Evolutionary conservation across 768 basidiomycete species (phyloP).

Genomic region (Lactarius deliciosus): DNA sequence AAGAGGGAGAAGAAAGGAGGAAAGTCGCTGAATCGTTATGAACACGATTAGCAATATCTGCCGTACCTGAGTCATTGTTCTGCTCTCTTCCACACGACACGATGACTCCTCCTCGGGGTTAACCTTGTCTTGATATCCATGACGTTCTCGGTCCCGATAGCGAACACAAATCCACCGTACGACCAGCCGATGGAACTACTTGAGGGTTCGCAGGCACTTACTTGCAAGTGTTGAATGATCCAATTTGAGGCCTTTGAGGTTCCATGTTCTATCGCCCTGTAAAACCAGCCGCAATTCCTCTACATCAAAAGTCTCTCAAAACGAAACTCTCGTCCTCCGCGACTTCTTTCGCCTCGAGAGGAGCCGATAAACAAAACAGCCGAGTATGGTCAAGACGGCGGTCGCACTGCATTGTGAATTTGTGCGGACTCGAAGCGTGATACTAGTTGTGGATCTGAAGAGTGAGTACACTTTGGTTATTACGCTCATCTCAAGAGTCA

Average conservation of each 20-base stretch:
- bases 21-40: neutral
- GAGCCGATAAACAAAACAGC: neutral
- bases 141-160: no score
- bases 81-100: no score
- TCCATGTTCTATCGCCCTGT: no score
- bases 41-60: neutral
- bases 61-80: neutral
- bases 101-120: no score
- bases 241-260: no score
- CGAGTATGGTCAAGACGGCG: neutral
- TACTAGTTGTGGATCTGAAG: neutral
- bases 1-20: neutral
- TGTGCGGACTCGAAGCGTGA: neutral
- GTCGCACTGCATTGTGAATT: neutral
- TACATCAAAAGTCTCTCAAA: no score
- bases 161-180: no score
- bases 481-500: neutral
- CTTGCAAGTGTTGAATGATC: no score
- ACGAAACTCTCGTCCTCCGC: neutral
- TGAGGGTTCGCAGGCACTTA: no score
- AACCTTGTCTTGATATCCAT: no score
- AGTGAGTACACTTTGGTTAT: neutral
- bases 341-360: neutral
- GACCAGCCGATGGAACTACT: no score
- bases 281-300: no score